These are phyloP conservation scores for Pichia norvegensis DNA, from an alignment of 1,139 yeast species.

Conservation along the genomic window DNA sequence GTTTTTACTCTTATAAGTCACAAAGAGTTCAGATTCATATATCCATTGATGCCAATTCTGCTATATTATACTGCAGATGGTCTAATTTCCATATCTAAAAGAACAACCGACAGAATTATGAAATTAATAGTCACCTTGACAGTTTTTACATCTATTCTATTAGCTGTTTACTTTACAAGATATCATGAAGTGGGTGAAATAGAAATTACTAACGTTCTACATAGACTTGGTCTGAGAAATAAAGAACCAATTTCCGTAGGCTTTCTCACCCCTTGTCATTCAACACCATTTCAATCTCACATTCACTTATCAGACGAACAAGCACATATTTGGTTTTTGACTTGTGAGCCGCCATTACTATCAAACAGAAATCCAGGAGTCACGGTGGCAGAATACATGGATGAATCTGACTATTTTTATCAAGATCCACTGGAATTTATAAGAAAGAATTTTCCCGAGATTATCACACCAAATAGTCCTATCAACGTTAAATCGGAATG, in stretches of 20 bases:
- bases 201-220: slow-evolving; percentile 42
- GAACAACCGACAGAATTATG: slow-evolving; percentile 3
- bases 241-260: slow-evolving; percentile 43
- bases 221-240: not conserved
- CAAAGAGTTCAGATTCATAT: slow-evolving; percentile 88
- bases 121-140: slow-evolving; percentile 4
- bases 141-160: slow-evolving; percentile 12
- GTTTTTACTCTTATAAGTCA: slow-evolving; percentile 65
- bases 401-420: slow-evolving; percentile 82
- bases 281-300: slow-evolving; percentile 92
- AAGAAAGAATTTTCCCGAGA: slow-evolving; percentile 31
- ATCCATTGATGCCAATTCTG: slow-evolving; percentile 74
- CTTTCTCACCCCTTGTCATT: slow-evolving; percentile 90
- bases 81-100: slow-evolving; percentile 12
- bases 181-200: slow-evolving; percentile 83
- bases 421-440: slow-evolving; percentile 54
- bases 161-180: slow-evolving; percentile 37
- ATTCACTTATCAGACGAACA: slow-evolving; percentile 51
- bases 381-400: slow-evolving; percentile 47
- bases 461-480: not conserved
- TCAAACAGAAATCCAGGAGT: slow-evolving; percentile 15
- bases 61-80: slow-evolving; percentile 37
- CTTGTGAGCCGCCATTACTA: slow-evolving; percentile 84
- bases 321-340: slow-evolving; percentile 58
- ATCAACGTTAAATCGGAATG: slow-evolving; percentile 17